A percentile compares a stretch with the other conserved stretches of the same genome.
These are phyloP conservation scores for Blastobotrys petasosporus DNA, from an alignment of 1,139 yeast genomes.

Conservation along the genomic window DNA sequence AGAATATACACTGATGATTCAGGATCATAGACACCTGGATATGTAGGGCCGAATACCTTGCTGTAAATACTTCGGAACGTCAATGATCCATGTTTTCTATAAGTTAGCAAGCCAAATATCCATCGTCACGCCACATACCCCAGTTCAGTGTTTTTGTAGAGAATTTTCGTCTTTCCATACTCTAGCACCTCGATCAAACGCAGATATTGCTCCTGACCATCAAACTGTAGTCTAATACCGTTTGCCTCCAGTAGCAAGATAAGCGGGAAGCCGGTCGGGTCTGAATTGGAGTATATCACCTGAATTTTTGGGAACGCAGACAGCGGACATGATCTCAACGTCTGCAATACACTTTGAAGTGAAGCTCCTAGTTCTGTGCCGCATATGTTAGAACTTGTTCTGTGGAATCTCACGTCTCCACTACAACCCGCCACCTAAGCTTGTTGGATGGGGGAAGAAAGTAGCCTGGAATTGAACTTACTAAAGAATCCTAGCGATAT, in stretches of 20 bases:
- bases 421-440: neutral
- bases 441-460: too few species aligned
- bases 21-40: slow-evolving; percentile 25
- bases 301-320: slow-evolving; percentile 25
- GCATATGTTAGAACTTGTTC: slow-evolving; percentile 1
- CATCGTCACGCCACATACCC: slow-evolving; percentile 11
- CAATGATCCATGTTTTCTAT: slow-evolving; percentile 17
- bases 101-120: neutral
- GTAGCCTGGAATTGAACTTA: slow-evolving; percentile 5
- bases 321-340: slow-evolving; percentile 20
- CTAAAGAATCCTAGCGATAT: slow-evolving; percentile 17
- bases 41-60: slow-evolving; percentile 33
- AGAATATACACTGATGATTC: slow-evolving; percentile 21
- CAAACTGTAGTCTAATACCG: slow-evolving; percentile 28
- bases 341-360: slow-evolving; percentile 20
- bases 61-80: slow-evolving; percentile 27
- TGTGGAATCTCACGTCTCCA: too few species aligned
- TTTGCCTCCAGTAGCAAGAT: slow-evolving; percentile 23
- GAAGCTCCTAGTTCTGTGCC: slow-evolving; percentile 24
- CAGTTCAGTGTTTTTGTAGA: slow-evolving; percentile 27
- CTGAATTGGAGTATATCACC: slow-evolving; percentile 20
- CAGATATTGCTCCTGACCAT: slow-evolving; percentile 24
- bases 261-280: slow-evolving; percentile 21
- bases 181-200: slow-evolving; percentile 27
- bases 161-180: slow-evolving; percentile 22